These are phyloP conservation scores for Besnoitia besnoiti DNA, from an alignment of 169 alveolate species.

Conservation along the genomic window DNA sequence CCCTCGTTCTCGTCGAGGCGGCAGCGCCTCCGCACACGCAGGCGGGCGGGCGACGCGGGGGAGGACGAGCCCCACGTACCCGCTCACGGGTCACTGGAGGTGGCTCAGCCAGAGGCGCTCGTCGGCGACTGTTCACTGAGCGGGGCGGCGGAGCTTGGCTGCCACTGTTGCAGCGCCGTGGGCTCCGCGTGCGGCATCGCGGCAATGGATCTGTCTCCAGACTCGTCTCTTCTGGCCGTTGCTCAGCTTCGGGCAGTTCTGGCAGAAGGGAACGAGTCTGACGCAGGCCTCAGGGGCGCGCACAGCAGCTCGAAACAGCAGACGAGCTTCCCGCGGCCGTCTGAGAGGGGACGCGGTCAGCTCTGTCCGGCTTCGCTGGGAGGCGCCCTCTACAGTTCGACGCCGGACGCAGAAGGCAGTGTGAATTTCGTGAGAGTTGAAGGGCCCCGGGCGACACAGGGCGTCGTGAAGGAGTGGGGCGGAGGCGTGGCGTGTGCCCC, in stretches of 20 bases:
- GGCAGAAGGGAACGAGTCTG: not conserved
- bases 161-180: conserved; percentile 10
- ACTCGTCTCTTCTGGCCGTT: conserved; percentile 55
- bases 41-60: not conserved
- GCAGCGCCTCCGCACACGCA: not conserved
- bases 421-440: not conserved
- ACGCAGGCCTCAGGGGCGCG: not conserved
- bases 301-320: not conserved
- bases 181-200: conserved; percentile 12
- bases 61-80: not conserved
- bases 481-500: not conserved
- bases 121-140: not conserved
- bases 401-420: not conserved
- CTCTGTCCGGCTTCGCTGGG: too few relatives aligned
- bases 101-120: not conserved
- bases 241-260: conserved; percentile 23
- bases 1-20: not conserved
- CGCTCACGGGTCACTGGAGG: not conserved
- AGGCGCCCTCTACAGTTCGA: not conserved
- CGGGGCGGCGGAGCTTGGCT: not conserved
- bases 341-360: too few relatives aligned
- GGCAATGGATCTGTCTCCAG: conserved; percentile 65
- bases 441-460: not conserved
- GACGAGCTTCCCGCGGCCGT: not conserved
- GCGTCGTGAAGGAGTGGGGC: not conserved